Conservation (phyloP, 495 filamentous ascomycete species). For the Talaromyces nanjingensis region DNA sequence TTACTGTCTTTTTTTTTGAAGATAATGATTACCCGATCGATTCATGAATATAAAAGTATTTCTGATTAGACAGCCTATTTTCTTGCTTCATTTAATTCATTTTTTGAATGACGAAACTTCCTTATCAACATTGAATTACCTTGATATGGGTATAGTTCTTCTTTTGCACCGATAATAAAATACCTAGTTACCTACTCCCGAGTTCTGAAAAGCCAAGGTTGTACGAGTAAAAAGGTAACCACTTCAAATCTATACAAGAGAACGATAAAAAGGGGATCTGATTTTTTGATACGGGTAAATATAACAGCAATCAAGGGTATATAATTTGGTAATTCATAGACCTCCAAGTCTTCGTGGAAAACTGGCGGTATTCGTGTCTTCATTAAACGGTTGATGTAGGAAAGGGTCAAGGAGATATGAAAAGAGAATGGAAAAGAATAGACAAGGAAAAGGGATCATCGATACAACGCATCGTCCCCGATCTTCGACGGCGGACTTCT, state of each 20-base stretch:
- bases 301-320: not conserved
- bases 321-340: not conserved
- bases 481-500: constrained; percentile 12
- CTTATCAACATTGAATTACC: too few relatives aligned
- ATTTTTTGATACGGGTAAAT: not conserved
- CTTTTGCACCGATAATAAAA: not conserved
- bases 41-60: constrained; percentile 6
- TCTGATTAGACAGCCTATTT: not conserved
- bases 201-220: not conserved
- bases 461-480: constrained; percentile 33
- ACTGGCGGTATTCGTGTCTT: not conserved
- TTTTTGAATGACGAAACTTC: not conserved
- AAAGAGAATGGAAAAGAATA: not conserved
- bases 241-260: not conserved
- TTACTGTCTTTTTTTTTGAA: not conserved
- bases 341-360: not conserved
- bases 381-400: not conserved
- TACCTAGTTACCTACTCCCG: too few relatives aligned
- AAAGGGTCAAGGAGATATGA: not conserved
- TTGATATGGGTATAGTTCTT: too few relatives aligned
- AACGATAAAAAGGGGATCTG: not conserved
- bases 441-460: constrained; percentile 10
- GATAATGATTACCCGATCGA: constrained; percentile 3
- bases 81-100: not conserved
- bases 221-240: not conserved